These are phyloP conservation scores for Fraxinus sp. DNA, from an alignment of 305 asterid species.

Conservation along the genomic window DNA sequence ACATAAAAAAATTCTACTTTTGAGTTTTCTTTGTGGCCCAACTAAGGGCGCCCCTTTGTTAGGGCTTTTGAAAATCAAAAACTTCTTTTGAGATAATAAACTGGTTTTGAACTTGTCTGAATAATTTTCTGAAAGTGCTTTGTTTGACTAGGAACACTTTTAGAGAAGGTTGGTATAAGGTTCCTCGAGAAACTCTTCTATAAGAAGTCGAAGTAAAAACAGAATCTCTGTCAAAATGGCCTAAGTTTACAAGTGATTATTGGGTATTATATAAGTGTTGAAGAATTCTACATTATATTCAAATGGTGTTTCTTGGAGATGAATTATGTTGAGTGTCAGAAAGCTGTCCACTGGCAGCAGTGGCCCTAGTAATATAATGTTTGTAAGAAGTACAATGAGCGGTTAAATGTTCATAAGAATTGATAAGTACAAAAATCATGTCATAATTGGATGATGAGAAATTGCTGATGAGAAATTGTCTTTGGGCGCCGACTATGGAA, in stretches of 20 bases:
- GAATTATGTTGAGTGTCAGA: background rate
- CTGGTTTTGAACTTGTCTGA: background rate
- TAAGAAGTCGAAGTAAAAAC: background rate
- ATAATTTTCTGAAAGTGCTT: background rate
- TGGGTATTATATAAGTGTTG: background rate
- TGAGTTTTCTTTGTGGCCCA: background rate
- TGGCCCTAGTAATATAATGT: background rate
- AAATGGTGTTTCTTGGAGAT: background rate
- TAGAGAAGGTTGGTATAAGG: background rate
- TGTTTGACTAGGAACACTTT: background rate
- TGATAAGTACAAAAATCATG: background rate
- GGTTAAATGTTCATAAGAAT: background rate
- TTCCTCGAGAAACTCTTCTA: background rate
- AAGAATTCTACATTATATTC: background rate
- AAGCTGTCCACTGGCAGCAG: background rate
- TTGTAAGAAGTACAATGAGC: background rate
- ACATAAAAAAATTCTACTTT: background rate
- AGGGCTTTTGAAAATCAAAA: background rate
- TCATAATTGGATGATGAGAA: background rate
- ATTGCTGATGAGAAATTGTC: background rate
- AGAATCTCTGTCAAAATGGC: background rate
- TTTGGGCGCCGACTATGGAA: background rate
- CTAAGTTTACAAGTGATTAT: background rate
- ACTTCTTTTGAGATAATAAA: too few species aligned
- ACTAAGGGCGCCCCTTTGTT: background rate